Base-by-base conservation (phyloP, 2,329 filamentous ascomycete genomes). In the Cladophialophora carrionii region DNA sequence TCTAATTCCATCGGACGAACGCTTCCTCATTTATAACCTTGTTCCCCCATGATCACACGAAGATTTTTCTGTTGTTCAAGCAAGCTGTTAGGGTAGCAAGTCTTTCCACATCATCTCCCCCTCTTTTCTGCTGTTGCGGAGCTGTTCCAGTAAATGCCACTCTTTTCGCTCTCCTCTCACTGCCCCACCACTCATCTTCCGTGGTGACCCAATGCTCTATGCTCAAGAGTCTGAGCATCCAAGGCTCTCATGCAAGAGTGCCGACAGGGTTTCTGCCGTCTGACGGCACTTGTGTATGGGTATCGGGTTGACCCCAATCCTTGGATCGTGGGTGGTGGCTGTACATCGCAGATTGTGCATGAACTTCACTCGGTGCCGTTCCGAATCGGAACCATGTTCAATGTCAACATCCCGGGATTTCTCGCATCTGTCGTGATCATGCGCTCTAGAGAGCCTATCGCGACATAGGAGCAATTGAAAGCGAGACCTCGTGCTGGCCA, bases 111-210 rank as follows among this genome's bases (percentile, higher is more conserved):
- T 41, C 52, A 53, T 52, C 57, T 53, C 49, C 54, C 54, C 55
- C 54, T 54, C 53, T 55, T 60, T 61, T 52, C 48, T 49, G n/a
- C 58, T 57, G 20, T 65, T 65, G 63, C 63, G 63, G 63, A 65
- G 63, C 58, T 57, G 24, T 63, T 46, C 41, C 56, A 62, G 53
- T 62, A 34, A 34, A 52, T 64, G 62, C 58, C 58, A 56, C 46
- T 22, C 34, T 20, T 48, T 48, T 7, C 46, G 31, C 55, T 46
- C 32, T 46, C 51, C 49, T 55, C 58, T 59, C 48, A 14, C 49
- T 62, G 63, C 63, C 63, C 63, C 63, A 65, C 63, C 48, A 32
- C 54, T 65, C 54, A 57, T 54, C 43, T 57, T 56, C 48, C 46
- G 53, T 22, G 26, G 24, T 41, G 41, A 29, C 57, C 60, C 60